Evolutionary conservation across 176 grass and related monocot species (phyloP), one percentile per base, ranked within the genome.

Genomic region (Oryza nivara): DNA sequence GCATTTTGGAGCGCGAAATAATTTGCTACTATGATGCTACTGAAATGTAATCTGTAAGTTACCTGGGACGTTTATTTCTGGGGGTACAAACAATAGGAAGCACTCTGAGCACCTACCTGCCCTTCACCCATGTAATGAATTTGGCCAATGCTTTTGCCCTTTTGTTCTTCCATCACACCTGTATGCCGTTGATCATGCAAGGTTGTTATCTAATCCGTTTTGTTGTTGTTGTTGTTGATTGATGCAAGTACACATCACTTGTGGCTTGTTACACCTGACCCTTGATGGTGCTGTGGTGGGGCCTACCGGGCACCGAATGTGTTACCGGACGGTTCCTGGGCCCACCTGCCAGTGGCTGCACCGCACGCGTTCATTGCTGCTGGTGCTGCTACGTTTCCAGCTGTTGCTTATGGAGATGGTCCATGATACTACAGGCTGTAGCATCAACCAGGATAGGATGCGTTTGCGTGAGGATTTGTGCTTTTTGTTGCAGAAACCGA

Each of bases 1-100:
- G 75, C 30, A 83, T 49, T 86, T 83, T 64, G 60, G 13, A 74
- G 68, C 79, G 67, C 80, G 51, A 83, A 90, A 90, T 90, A 90
- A 90, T 90, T 68, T 90, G 71, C 48, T 69, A 74, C 77, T 68
- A 20, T 70, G 63, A 65, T 80, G 75, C 47, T 85, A 75, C 84
- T 87, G 22, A 63, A 87, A 61, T 86, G 74, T 83, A 65, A 82
- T 26, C 26, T 88, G 66, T 48, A 90, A 87, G 65, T 65, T 77
- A 38, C 47, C 72, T 65, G 11, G 46, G 77, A 68, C 40, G 60
- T 63, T 11, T 52, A 35, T 87, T 90, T n/a, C n/a, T 38, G 58
- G 45, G 38, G 38, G 54, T 58, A 58, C 54, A 47, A 66, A 66
- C 67, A 23, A 17, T 61, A 67, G 84, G 60, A 67, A 86, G 44